phyloP scores from a whole-genome alignment of 352 stramenopile genomes.

The Phytophthora boehmeriae region DNA sequence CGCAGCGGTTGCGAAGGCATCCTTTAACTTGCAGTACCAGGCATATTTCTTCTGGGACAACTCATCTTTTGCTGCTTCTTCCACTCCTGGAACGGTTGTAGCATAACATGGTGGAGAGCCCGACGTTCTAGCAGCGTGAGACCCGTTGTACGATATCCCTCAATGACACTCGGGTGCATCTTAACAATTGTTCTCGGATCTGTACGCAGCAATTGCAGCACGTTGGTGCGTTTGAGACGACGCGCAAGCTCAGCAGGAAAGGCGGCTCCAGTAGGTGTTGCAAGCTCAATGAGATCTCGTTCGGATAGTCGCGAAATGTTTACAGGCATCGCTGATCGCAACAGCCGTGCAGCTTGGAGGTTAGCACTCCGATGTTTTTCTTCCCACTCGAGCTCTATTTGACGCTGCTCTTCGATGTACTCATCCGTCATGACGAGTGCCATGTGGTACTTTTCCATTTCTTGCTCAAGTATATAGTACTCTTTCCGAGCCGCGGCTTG shows the following conservation, averaged over 20 bases:
- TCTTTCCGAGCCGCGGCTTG: conserved; percentile 70
- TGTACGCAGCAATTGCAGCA: conserved; percentile 80
- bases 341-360: conserved; percentile 46
- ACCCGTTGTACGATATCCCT: conserved; percentile 60
- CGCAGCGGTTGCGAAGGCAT: conserved; percentile 50
- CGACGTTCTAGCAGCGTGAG: conserved; percentile 88
- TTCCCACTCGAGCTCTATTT: conserved; percentile 79
- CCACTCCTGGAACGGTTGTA: conserved; percentile 63
- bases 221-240: conserved; percentile 90
- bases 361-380: conserved; percentile 58
- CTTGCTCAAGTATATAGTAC: conserved; percentile 89
- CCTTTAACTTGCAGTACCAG: conserved; percentile 86
- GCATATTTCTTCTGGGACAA: conserved; percentile 79
- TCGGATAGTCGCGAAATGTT: conserved; percentile 84
- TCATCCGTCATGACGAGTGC: conserved; percentile 91
- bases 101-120: conserved; percentile 81
- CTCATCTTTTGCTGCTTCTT: conserved; percentile 79
- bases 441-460: conserved; percentile 92
- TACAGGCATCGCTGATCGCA: conserved; percentile 84
- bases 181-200: conserved; percentile 72
- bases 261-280: conserved; percentile 63
- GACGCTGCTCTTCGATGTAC: conserved; percentile 82
- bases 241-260: conserved; percentile 75
- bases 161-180: conserved; percentile 86
- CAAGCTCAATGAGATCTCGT: conserved; percentile 53